A percentile compares a stretch with the other conserved stretches of the same genome.
These are phyloP conservation scores for Salisapilia sapeloensis DNA, from an alignment of 352 stramenopile genomes.

Conservation along the genomic window DNA sequence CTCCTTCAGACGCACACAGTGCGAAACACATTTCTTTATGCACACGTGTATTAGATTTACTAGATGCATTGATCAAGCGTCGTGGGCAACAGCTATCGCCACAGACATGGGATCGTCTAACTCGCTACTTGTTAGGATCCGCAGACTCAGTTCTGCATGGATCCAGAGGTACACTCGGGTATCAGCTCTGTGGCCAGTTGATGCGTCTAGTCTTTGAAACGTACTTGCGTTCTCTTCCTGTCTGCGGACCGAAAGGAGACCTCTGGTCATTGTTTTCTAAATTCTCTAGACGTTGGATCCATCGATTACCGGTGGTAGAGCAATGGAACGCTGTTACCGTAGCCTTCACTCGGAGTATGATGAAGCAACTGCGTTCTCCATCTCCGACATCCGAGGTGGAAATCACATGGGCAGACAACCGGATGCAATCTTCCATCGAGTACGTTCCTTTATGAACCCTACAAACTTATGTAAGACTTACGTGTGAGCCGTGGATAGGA, in stretches of 20 bases:
- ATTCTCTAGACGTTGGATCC: conserved; percentile 76
- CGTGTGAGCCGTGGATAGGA: conserved; percentile 2
- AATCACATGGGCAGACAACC: conserved; percentile 55
- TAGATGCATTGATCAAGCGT: conserved; percentile 54
- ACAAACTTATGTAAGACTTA: not conserved
- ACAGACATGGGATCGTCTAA: conserved; percentile 73
- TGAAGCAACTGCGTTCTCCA: conserved; percentile 43
- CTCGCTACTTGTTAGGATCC: conserved; percentile 57
- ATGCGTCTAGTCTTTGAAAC: conserved; percentile 66
- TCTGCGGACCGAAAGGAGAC: conserved; percentile 53
- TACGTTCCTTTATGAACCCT: conserved; percentile 3
- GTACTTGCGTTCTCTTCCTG: conserved; percentile 47
- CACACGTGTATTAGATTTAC: conserved; percentile 60
- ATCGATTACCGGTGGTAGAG: conserved; percentile 72
- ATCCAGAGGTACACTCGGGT: conserved; percentile 49
- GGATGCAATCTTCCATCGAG: conserved; percentile 48
- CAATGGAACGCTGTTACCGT: conserved; percentile 71
- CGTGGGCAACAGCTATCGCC: conserved; percentile 33
- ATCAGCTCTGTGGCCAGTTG: conserved; percentile 54
- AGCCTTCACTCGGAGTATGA: conserved; percentile 53
- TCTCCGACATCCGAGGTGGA: conserved; percentile 42
- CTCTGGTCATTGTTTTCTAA: conserved; percentile 71
- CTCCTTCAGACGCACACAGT: conserved; percentile 14
- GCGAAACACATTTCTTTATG: conserved; percentile 60
- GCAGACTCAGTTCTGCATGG: conserved; percentile 65